These are phyloP conservation scores for Syncephalis plumigaleata DNA, from an alignment of 371 early-diverging fungal genomes.

Conservation along the genomic window DNA sequence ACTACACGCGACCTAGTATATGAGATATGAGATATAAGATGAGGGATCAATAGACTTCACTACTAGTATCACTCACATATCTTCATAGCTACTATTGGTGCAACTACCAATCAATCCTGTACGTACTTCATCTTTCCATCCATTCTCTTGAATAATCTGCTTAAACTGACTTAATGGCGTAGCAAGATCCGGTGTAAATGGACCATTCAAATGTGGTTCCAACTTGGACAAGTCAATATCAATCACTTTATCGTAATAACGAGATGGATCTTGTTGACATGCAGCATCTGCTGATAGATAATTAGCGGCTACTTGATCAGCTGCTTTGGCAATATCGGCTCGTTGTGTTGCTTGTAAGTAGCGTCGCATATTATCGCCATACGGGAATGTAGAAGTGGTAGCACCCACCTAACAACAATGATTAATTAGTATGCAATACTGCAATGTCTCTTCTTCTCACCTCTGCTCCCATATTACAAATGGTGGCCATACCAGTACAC, in stretches of 20 bases:
- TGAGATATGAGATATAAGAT: neutral
- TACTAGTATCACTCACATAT: constrained; percentile 36
- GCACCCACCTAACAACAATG: constrained; percentile 48
- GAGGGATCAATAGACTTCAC: neutral
- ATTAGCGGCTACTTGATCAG: constrained; percentile 27
- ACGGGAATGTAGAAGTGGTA: constrained; percentile 86
- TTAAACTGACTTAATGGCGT: constrained; percentile 76
- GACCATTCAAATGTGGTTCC: constrained; percentile 93
- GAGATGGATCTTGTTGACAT: constrained; percentile 22
- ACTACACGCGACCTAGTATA: constrained; percentile 55
- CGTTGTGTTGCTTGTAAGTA: constrained; percentile 70
- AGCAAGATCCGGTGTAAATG: constrained; percentile 89
- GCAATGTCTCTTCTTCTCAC: constrained; percentile 6
- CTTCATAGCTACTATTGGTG: constrained; percentile 93
- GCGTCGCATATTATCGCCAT: constrained; percentile 50
- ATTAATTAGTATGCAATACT: neutral
- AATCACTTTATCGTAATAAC: constrained; percentile 71
- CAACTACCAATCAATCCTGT: constrained; percentile 88
- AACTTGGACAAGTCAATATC: constrained; percentile 76
- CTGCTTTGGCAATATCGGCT: constrained; percentile 44
- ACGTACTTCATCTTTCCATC: constrained; percentile 75
- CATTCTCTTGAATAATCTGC: constrained; percentile 51
- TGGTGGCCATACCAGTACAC: constrained; percentile 91
- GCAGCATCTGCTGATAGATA: constrained; percentile 33
- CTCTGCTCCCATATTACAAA: constrained; percentile 93